Conservation (phyloP, 192 early-diverging fungal species). For the Rhizoclosmatium sp. region DNA sequence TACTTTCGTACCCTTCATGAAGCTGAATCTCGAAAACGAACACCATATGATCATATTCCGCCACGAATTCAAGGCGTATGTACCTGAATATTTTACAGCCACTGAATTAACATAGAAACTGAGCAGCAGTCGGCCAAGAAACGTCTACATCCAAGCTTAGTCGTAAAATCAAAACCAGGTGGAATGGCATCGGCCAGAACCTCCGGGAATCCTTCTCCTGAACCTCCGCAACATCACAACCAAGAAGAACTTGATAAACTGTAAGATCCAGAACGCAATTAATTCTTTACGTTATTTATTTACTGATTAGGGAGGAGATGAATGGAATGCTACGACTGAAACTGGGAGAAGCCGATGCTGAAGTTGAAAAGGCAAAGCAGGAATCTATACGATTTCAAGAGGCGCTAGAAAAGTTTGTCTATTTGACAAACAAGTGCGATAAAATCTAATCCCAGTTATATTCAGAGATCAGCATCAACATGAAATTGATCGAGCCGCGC, state of each 20-base stretch:
- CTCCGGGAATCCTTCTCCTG: slow-evolving; percentile 20
- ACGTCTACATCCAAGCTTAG: slow-evolving; percentile 26
- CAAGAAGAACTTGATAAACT: slow-evolving; percentile 46
- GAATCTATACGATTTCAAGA: slow-evolving; percentile 23
- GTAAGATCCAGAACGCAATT: slow-evolving; percentile 29
- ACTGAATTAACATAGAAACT: neutral
- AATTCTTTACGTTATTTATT: neutral
- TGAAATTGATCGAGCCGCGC: slow-evolving; percentile 53
- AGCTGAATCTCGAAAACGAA: slow-evolving; percentile 56
- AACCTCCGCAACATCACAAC: neutral
- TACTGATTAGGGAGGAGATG: slow-evolving; percentile 49
- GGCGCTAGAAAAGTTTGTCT: slow-evolving; percentile 6
- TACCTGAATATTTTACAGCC: neutral
- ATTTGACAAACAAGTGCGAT: neutral
- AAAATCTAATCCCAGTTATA: neutral
- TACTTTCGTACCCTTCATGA: slow-evolving; percentile 60
- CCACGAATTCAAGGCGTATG: slow-evolving; percentile 50
- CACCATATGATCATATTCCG: slow-evolving; percentile 63
- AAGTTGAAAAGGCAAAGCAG: slow-evolving; percentile 26
- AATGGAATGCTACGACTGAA: slow-evolving; percentile 54
- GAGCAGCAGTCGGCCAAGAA: slow-evolving; percentile 17
- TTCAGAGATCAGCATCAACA: slow-evolving; percentile 48
- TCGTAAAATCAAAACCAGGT: slow-evolving; percentile 28
- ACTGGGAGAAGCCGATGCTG: slow-evolving; percentile 46
- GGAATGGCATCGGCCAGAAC: slow-evolving; percentile 36